Evolutionary conservation across 2,329 filamentous ascomycete genomes (phyloP).

Genomic region (Phialocephala sp.): DNA sequence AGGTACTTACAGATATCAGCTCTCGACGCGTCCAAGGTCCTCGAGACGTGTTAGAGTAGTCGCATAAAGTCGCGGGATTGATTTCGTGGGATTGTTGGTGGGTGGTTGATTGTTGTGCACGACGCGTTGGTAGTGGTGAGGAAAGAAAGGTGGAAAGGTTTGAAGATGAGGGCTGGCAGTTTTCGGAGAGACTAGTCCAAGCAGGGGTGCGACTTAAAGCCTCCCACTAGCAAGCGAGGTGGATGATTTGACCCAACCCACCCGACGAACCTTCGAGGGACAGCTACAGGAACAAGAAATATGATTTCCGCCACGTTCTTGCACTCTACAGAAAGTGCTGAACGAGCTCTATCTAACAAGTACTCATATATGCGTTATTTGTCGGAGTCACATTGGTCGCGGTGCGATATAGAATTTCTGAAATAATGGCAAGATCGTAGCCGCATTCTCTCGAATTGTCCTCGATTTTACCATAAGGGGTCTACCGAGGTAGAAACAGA

Average conservation of each 20-base stretch:
- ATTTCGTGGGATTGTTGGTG: conserved; percentile 35
- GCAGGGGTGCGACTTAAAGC: neutral
- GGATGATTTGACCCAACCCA: conserved; percentile 13
- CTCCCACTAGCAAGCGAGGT: conserved; percentile 16
- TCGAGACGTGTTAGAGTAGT: conserved; percentile 29
- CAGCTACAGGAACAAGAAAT: conserved; percentile 35
- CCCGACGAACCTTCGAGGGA: conserved; percentile 41
- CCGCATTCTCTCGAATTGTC: conserved; percentile 6
- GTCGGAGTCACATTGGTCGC: neutral
- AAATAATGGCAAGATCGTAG: conserved; percentile 8
- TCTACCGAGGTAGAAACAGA: neutral
- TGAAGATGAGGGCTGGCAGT: conserved; percentile 33
- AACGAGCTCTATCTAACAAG: conserved; percentile 48
- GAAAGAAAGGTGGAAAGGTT: conserved; percentile 41
- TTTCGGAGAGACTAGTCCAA: neutral
- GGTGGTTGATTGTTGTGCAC: conserved; percentile 34
- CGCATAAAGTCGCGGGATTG: conserved; percentile 43
- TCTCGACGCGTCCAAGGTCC: conserved; percentile 39
- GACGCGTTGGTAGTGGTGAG: conserved; percentile 37
- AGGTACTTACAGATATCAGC: conserved; percentile 37
- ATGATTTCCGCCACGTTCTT: conserved; percentile 58
- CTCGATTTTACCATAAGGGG: conserved; percentile 5
- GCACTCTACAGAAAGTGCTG: conserved; percentile 66
- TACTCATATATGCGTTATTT: conserved; percentile 41
- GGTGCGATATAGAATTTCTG: conserved; percentile 1